These are phyloP conservation scores for Pezicula radicicola DNA, from an alignment of 2,329 filamentous ascomycete genomes.

Conservation along the genomic window DNA sequence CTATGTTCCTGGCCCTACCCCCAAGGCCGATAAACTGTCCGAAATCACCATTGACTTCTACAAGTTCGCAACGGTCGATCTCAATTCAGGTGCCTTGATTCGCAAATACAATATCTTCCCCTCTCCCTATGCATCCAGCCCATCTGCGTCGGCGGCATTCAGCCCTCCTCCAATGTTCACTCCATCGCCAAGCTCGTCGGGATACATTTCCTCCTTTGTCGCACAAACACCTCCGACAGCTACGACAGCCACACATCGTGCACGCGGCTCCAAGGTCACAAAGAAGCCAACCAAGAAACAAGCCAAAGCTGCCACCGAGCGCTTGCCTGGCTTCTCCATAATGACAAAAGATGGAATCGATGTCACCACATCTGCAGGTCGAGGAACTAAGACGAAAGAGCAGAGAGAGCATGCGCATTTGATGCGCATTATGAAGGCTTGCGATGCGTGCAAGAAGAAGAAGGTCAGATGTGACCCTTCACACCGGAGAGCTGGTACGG, in stretches of 20 bases:
- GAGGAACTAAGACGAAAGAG: slow-evolving; percentile 65
- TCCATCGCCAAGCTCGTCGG: slow-evolving; percentile 40
- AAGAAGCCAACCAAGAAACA: slow-evolving; percentile 18
- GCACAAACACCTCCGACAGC: slow-evolving; percentile 27
- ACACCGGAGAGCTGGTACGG: background rate
- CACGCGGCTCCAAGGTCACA: slow-evolving; percentile 21
- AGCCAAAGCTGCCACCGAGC: slow-evolving; percentile 20
- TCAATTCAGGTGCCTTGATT: slow-evolving; percentile 54
- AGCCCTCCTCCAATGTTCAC: slow-evolving; percentile 34
- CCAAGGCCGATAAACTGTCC: slow-evolving; percentile 57
- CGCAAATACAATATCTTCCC: slow-evolving; percentile 33
- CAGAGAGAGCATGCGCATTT: slow-evolving; percentile 65
- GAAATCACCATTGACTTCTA: slow-evolving; percentile 58
- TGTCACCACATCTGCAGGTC: slow-evolving; percentile 59
- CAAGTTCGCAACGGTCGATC: slow-evolving; percentile 52
- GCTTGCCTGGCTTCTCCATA: slow-evolving; percentile 62
- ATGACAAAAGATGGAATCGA: slow-evolving; percentile 61
- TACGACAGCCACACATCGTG: background rate
- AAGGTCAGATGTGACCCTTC: slow-evolving; percentile 45
- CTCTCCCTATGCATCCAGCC: slow-evolving; percentile 35
- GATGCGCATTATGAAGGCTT: slow-evolving; percentile 68
- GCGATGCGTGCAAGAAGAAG: slow-evolving; percentile 58
- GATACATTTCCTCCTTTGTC: slow-evolving; percentile 8
- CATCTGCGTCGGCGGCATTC: slow-evolving; percentile 54
- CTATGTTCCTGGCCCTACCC: slow-evolving; percentile 50